A percentile compares a stretch with the other conserved stretches of the same genome.
Conservation (phyloP, 1,284 basidiomycete genomes). For the Malassezia dermatis region DNA sequence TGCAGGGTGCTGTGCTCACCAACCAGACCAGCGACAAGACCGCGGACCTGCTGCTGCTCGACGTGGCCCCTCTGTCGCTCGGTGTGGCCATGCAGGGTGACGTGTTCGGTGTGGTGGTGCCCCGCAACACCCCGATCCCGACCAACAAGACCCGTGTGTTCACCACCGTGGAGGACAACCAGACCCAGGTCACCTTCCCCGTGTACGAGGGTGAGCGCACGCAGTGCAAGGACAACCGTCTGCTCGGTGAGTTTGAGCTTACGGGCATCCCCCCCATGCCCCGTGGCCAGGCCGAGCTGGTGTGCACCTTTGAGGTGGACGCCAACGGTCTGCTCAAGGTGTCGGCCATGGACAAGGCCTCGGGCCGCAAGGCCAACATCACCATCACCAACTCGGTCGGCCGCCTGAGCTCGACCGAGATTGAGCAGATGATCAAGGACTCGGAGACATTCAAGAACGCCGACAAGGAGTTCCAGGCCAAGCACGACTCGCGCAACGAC, state of each 20-base stretch:
- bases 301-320: slow-evolving; percentile 47
- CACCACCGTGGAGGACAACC: slow-evolving; percentile 48
- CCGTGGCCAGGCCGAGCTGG: slow-evolving; percentile 45
- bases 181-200: slow-evolving; percentile 48
- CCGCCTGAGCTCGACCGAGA: slow-evolving; percentile 43
- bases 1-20: slow-evolving; percentile 47
- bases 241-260: slow-evolving; percentile 48
- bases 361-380: slow-evolving; percentile 47
- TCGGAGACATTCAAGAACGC: slow-evolving; percentile 47
- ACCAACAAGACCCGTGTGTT: slow-evolving; percentile 47
- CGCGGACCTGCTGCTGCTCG: slow-evolving; percentile 47
- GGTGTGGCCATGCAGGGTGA: slow-evolving; percentile 49
- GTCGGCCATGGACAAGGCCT: slow-evolving; percentile 44
- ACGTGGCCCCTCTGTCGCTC: slow-evolving; percentile 48
- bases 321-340: slow-evolving; percentile 48
- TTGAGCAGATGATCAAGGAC: slow-evolving; percentile 49
- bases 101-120: slow-evolving; percentile 47
- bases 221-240: slow-evolving; percentile 49
- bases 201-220: slow-evolving; percentile 49
- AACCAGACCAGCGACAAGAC: slow-evolving; percentile 49
- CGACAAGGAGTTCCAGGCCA: slow-evolving; percentile 48
- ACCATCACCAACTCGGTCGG: slow-evolving; percentile 49
- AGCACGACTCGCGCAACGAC: slow-evolving; percentile 47
- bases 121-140: slow-evolving; percentile 47
- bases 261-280: slow-evolving; percentile 47